Evolutionary conservation across 768 basidiomycete genomes (phyloP).

Genomic region (Pulveroboletus frians): DNA sequence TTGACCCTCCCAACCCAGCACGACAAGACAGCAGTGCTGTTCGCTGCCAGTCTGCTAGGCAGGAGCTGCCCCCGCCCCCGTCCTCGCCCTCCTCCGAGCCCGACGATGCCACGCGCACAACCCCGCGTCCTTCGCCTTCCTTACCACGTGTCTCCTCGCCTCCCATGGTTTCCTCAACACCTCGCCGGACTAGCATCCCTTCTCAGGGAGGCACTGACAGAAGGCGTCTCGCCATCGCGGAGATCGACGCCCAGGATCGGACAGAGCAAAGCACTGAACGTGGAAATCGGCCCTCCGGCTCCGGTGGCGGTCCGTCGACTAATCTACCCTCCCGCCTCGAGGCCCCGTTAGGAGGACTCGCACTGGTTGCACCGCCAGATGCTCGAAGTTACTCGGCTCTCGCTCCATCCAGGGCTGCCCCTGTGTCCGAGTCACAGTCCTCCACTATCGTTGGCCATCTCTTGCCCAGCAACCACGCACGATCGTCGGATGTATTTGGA

Average conservation of each 20-base stretch:
- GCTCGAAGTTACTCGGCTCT: constrained; percentile 49
- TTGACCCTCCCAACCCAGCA: constrained; percentile 4
- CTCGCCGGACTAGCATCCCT: constrained; percentile 46
- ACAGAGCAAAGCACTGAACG: constrained; percentile 18
- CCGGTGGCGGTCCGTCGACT: constrained; percentile 26
- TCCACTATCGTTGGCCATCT: constrained; percentile 12
- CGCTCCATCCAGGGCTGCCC: constrained; percentile 48
- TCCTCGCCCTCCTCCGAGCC: constrained; percentile 34
- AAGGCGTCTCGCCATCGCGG: constrained; percentile 61
- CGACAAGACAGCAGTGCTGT: constrained; percentile 39
- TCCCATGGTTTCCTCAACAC: constrained; percentile 27
- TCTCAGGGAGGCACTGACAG: constrained; percentile 61
- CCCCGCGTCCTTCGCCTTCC: constrained; percentile 9
- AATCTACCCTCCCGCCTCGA: constrained; percentile 36
- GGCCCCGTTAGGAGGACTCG: constrained; percentile 41
- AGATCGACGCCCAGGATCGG: constrained; percentile 43
- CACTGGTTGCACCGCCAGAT: constrained; percentile 71
- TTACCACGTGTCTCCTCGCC: constrained; percentile 21
- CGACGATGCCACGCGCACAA: constrained; percentile 32
- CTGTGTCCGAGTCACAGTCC: constrained; percentile 27
- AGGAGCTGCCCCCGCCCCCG: constrained; percentile 13
- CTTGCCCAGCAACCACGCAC: constrained; percentile 31
- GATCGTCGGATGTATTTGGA: constrained; percentile 45
- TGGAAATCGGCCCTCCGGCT: constrained; percentile 17
- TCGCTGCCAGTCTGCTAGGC: constrained; percentile 44